Conservation (phyloP, 176 grass and related monocot genomes). For the Rhynchospora tenuis region DNA sequence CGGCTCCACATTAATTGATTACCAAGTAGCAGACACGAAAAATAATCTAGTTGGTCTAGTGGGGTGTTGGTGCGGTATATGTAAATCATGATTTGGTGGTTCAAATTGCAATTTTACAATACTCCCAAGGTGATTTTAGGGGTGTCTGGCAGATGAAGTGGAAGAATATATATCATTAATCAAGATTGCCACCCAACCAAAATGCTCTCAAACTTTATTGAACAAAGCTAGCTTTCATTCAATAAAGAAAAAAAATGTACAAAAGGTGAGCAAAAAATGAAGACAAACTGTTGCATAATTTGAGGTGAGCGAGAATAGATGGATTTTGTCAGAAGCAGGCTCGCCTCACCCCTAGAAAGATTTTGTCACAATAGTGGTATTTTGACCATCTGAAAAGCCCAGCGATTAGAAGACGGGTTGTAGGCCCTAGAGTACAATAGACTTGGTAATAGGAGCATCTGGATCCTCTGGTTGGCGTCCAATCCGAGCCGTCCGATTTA, state of each 20-base stretch:
- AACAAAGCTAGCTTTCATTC: background rate
- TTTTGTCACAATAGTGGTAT: no score
- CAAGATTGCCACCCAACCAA: background rate
- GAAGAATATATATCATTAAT: background rate
- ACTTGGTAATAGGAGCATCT: no score
- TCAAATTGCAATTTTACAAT: background rate
- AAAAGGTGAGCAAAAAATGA: no score
- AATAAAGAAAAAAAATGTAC: background rate
- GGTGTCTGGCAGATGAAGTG: background rate
- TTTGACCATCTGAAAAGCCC: no score
- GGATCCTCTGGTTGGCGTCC: no score
- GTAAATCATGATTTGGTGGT: background rate
- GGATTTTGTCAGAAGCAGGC: no score
- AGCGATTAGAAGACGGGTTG: no score
- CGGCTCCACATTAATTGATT: background rate
- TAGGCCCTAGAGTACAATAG: no score
- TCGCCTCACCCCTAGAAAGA: no score
- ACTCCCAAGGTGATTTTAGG: background rate
- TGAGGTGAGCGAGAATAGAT: no score
- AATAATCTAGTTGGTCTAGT: background rate
- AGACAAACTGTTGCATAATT: no score
- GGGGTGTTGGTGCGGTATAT: background rate
- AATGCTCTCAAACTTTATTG: background rate
- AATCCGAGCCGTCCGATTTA: no score
- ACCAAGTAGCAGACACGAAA: background rate